Evolutionary conservation across 1,284 basidiomycete genomes (phyloP).

Genomic region (Melampsora allii-populina): DNA sequence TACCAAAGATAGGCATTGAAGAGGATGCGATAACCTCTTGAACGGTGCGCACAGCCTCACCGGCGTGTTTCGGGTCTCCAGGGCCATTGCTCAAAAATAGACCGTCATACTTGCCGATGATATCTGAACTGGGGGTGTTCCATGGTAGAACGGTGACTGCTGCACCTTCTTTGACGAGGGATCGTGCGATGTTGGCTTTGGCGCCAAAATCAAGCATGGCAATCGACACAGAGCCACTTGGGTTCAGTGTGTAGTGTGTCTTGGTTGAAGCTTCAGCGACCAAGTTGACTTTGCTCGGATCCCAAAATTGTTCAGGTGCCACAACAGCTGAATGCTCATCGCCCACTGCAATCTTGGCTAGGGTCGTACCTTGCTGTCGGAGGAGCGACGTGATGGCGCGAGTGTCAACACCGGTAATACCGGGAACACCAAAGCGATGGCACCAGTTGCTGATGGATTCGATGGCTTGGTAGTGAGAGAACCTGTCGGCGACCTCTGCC

Average conservation of each 20-base stretch:
- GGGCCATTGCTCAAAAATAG: conserved; percentile 96
- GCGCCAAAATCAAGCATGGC: conserved; percentile 96
- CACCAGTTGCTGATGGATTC: conserved; percentile 95
- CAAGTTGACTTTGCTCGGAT: conserved; percentile 86
- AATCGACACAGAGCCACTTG: conserved; percentile 79
- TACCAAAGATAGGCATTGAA: conserved; percentile 91
- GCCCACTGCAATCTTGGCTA: conserved; percentile 85
- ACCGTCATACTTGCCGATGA: conserved; percentile 88
- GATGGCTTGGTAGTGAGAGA: conserved; percentile 89
- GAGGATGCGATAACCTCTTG: conserved; percentile 79
- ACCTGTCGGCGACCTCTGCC: conserved; percentile 88
- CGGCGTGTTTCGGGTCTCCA: conserved; percentile 86
- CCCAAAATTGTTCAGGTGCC: conserved; percentile 72
- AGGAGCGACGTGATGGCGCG: conserved; percentile 90
- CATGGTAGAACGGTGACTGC: conserved; percentile 94
- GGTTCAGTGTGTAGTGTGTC: conserved; percentile 78
- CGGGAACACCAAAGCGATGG: conserved; percentile 80
- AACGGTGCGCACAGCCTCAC: conserved; percentile 76
- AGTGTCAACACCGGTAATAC: conserved; percentile 94
- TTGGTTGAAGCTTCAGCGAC: conserved; percentile 89
- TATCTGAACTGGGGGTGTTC: conserved; percentile 90
- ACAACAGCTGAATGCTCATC: conserved; percentile 64
- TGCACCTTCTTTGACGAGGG: conserved; percentile 82
- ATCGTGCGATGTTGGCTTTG: conserved; percentile 95
- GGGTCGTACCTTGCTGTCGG: conserved; percentile 94